These are phyloP conservation scores for Colletotrichum scovillei DNA, from an alignment of 2,329 filamentous ascomycete species.

Conservation along the genomic window DNA sequence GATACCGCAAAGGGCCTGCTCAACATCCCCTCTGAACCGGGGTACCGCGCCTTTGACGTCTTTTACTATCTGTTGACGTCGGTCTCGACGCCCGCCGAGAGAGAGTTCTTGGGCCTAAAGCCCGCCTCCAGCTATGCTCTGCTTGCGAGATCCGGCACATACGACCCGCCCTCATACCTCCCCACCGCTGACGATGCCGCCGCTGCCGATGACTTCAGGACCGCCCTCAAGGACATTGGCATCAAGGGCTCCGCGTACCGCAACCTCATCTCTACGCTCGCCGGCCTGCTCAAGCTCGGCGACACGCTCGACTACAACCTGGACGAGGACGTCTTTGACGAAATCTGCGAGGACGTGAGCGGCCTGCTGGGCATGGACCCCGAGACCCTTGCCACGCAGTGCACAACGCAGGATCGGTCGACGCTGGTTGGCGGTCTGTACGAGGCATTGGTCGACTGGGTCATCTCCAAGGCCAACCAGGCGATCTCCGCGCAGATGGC, in stretches of 20 bases:
- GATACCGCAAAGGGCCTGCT: slow-evolving; percentile 85
- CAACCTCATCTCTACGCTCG: slow-evolving; percentile 86
- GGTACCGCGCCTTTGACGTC: slow-evolving; percentile 94
- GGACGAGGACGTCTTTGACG: slow-evolving; percentile 85
- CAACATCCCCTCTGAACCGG: slow-evolving; percentile 80
- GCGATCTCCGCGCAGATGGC: slow-evolving; percentile 83
- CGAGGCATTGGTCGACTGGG: slow-evolving; percentile 94
- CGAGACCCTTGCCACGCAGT: slow-evolving; percentile 81
- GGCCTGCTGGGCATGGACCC: slow-evolving; percentile 88
- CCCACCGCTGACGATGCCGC: slow-evolving; percentile 93
- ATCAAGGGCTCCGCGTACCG: slow-evolving; percentile 89
- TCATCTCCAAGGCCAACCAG: slow-evolving; percentile 88
- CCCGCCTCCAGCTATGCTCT: slow-evolving; percentile 81
- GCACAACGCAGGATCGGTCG: slow-evolving; percentile 85
- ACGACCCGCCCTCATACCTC: slow-evolving; percentile 86
- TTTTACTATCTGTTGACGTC: slow-evolving; percentile 97
- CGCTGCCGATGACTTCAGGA: slow-evolving; percentile 91
- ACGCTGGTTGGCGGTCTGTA: slow-evolving; percentile 89
- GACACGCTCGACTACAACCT: slow-evolving; percentile 88
- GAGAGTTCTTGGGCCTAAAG: slow-evolving; percentile 87
- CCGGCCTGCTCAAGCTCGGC: slow-evolving; percentile 89
- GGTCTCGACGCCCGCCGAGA: slow-evolving; percentile 88
- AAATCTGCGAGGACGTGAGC: slow-evolving; percentile 90
- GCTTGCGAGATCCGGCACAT: slow-evolving; percentile 86
- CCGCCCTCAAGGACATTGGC: slow-evolving; percentile 88